These are phyloP conservation scores for Ophiostoma montium DNA, from an alignment of 2,329 filamentous ascomycete genomes.

Conservation along the genomic window DNA sequence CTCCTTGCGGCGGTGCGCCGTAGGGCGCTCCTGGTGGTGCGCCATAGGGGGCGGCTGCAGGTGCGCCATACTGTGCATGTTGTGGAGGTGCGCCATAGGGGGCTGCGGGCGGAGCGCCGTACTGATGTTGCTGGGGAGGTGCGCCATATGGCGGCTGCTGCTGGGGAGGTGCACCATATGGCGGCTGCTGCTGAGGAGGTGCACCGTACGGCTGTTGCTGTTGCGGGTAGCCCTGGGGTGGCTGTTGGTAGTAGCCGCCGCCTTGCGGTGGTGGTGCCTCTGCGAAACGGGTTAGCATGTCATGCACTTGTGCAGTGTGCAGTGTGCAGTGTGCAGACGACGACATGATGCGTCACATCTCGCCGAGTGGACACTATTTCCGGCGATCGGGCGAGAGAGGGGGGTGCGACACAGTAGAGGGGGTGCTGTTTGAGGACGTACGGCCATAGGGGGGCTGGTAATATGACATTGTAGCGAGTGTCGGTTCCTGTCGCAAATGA, in stretches of 20 bases:
- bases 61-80: conserved; percentile 16
- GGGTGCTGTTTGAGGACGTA: no score
- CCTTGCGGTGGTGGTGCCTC: conserved; percentile 18
- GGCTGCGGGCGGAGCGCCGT: conserved; percentile 16
- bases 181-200: conserved; percentile 11
- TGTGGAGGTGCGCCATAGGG: background rate
- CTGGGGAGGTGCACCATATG: conserved; percentile 18
- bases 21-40: conserved; percentile 16
- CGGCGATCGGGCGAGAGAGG: background rate
- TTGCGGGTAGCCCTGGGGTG: conserved; percentile 10
- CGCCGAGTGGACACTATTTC: no score
- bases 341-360: no score
- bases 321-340: no score
- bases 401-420: background rate
- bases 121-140: conserved; percentile 18
- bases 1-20: conserved; percentile 7
- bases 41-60: conserved; percentile 15
- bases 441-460: no score
- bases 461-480: no score
- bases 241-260: conserved; percentile 14
- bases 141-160: conserved; percentile 17
- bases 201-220: conserved; percentile 12
- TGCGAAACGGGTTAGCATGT: background rate
- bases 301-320: background rate
- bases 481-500: no score